Evolutionary conservation across 2,329 filamentous ascomycete species (phyloP), one percentile per base, ranked within the genome.

Genomic region (Alternaria consortialis): DNA sequence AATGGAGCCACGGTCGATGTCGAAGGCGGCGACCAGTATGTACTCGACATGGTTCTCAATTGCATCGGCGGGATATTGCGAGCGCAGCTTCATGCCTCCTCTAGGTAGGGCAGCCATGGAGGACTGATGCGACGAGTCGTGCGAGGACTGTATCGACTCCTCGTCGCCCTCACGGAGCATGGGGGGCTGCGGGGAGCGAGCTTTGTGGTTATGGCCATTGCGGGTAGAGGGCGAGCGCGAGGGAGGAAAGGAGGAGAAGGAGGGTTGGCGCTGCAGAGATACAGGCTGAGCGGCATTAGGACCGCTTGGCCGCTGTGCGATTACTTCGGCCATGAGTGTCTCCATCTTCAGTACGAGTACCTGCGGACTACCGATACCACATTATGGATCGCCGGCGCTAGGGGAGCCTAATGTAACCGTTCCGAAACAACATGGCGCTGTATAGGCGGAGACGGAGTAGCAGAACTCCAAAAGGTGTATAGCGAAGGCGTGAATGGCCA

Each of bases 21-120:
- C 93, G 80, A 99, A 99, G 2, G 93, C 97, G 4, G 95, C 95
- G 56, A 99, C 95, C 54, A 99, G 84, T 54, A 99, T 98, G 76
- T 98, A 99, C 78, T 99, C 95, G 80, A 99, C 95, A 90, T 99
- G 95, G 73, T 95, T 96, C 77, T 98, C 82, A 57, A 78, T 70
- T 51, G 79, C 78, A 62, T 81, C 76, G 53, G 78, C 71, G 20
- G 83, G 83, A 64, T 85, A 85, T 64, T 85, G 83, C 37, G 82
- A 82, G 58, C 80, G 80, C 62, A 83, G 74, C 54, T 67, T 73
- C 58, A 58, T 55, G 48, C 31, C 53, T 17, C 60, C 34, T 36
- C 53, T 42, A 37, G 37, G n/a, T 0, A 54, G 12, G 53, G 54
- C 39, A 15, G 53, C 54, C 13, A 52, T 53, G 27, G 53, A 43